Evolutionary conservation across 2,329 filamentous ascomycete genomes (phyloP).

Genomic region (Chaetomium sp.): DNA sequence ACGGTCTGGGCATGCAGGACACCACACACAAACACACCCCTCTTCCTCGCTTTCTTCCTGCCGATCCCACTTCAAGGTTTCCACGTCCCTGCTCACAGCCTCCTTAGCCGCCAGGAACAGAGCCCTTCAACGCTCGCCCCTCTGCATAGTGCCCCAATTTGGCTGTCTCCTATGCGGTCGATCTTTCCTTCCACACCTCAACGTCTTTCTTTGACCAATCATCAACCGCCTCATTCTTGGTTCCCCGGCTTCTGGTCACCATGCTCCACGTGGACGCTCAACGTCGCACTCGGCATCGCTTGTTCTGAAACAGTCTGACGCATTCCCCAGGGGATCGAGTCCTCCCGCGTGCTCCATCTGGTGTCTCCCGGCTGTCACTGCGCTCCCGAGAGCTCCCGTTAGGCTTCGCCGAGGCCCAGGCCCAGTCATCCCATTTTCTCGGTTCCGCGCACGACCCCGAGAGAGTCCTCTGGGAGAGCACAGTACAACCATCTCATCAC

Average conservation of each 20-base stretch:
- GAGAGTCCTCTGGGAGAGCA: not conserved
- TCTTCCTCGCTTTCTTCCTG: conserved; percentile 32
- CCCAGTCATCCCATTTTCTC: conserved; percentile 9
- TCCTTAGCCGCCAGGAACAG: conserved; percentile 18
- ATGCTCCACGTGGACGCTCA: conserved; percentile 11
- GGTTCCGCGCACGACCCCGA: not conserved
- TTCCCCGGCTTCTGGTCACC: conserved; percentile 4
- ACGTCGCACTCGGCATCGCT: conserved; percentile 30
- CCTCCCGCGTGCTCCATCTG: conserved; percentile 5
- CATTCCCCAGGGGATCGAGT: conserved; percentile 37
- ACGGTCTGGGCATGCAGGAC: conserved; percentile 21
- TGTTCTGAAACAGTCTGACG: conserved; percentile 46
- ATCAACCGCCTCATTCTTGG: not conserved
- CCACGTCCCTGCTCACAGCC: conserved; percentile 4
- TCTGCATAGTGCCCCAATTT: conserved; percentile 13
- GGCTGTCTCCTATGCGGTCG: not conserved
- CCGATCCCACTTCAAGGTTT: conserved; percentile 31
- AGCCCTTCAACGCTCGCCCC: not conserved
- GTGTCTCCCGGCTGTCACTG: conserved; percentile 7
- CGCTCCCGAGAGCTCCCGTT: not conserved
- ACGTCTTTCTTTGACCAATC: conserved; percentile 19
- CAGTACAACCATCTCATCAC: not conserved
- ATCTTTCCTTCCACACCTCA: conserved; percentile 11
- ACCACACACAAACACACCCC: conserved; percentile 23
- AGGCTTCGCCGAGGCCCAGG: not conserved